These are phyloP conservation scores for Solanum etuberosum DNA, from an alignment of 257 asterid species.

Conservation along the genomic window DNA sequence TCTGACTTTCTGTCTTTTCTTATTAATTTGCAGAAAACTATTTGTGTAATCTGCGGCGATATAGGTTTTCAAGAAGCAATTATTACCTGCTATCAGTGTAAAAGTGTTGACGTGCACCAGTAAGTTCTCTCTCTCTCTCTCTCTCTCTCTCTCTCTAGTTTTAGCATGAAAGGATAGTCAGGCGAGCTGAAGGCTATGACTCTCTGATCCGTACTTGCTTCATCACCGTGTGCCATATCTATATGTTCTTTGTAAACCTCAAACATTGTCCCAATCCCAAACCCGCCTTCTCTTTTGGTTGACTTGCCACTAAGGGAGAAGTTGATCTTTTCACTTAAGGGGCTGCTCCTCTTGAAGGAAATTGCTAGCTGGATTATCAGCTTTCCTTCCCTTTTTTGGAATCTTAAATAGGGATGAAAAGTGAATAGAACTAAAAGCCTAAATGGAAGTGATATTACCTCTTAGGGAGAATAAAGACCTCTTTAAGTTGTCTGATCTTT, in stretches of 20 bases:
- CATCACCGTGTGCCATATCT: background rate
- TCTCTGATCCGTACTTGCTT: background rate
- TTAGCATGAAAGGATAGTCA: background rate
- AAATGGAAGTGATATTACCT: background rate
- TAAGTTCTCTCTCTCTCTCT: constrained; percentile 18
- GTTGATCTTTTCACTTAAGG: background rate
- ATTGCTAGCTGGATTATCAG: background rate
- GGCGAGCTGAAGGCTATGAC: background rate
- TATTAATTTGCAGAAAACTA: constrained; percentile 31
- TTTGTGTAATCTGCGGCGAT: constrained; percentile 57
- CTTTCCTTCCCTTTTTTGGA: background rate
- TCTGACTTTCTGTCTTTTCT: background rate
- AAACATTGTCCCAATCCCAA: background rate
- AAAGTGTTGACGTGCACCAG: constrained; percentile 39
- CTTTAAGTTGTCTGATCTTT: background rate
- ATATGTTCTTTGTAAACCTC: background rate
- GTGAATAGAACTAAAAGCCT: background rate
- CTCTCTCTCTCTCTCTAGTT: background rate
- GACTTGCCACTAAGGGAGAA: background rate
- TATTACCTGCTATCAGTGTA: constrained; percentile 40
- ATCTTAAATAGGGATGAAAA: background rate
- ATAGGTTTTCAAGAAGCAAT: constrained; percentile 30
- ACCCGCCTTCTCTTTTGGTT: background rate
- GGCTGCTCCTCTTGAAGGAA: background rate
- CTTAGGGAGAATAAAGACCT: background rate